These are phyloP conservation scores for Isabelozyma gotoi DNA, from an alignment of 805 yeast genomes.

Conservation along the genomic window DNA sequence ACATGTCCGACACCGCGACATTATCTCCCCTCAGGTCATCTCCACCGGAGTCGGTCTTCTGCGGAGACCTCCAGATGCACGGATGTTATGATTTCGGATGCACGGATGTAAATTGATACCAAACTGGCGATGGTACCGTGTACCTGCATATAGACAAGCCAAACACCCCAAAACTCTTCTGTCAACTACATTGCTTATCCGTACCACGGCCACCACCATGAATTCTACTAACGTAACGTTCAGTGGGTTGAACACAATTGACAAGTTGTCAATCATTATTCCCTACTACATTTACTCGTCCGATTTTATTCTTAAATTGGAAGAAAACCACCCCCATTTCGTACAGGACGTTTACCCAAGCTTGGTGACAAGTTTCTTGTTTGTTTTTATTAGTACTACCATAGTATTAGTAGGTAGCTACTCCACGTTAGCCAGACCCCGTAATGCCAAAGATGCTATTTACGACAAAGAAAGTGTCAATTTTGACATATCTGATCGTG, in stretches of 20 bases:
- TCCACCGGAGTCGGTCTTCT: too few species aligned
- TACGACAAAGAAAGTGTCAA: conserved; percentile 9
- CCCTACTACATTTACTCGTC: conserved; percentile 3
- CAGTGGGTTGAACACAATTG: conserved; percentile 2
- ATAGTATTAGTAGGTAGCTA: conserved; percentile 5
- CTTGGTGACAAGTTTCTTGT: conserved; percentile 4
- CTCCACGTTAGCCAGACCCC: conserved; percentile 22
- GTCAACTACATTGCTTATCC: too few species aligned
- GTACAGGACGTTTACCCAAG: conserved; percentile 2
- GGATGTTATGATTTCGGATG: too few species aligned
- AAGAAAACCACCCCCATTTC: background rate
- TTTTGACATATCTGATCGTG: conserved; percentile 23
- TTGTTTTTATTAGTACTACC: conserved; percentile 24
- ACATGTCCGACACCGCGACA: too few species aligned
- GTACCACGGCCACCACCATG: background rate
- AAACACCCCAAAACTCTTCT: background rate
- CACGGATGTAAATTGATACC: too few species aligned
- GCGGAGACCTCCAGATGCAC: too few species aligned
- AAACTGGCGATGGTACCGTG: too few species aligned
- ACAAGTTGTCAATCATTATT: conserved; percentile 3
- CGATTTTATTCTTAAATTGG: background rate
- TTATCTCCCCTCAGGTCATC: too few species aligned
- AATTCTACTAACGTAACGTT: conserved; percentile 2
- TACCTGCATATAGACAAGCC: background rate
- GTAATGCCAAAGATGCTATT: conserved; percentile 20